Evolutionary conservation across 2,329 filamentous ascomycete species (phyloP).

Genomic region (Didymella sp.): DNA sequence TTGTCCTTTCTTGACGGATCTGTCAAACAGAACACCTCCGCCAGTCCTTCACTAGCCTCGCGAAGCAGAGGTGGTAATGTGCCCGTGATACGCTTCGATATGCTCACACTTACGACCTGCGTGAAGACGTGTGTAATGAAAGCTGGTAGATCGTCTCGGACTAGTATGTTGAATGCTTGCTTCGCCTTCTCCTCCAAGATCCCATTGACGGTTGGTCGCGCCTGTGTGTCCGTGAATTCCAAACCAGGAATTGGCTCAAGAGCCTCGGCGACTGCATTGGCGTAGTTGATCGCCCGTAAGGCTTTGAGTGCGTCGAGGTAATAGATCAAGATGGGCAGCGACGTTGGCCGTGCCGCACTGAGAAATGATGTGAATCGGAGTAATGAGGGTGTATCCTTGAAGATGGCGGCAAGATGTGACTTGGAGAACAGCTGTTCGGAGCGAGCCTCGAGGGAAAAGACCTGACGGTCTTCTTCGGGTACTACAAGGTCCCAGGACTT

Average conservation of each 20-base stretch:
- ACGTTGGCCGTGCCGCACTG: conserved; percentile 64
- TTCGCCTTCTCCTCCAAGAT: conserved; percentile 68
- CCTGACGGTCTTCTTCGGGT: conserved; percentile 34
- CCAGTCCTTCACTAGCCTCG: conserved; percentile 75
- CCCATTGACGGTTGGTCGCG: conserved; percentile 63
- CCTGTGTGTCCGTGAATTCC: conserved; percentile 61
- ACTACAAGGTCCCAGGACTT: conserved; percentile 62
- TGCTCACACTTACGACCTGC: conserved; percentile 72
- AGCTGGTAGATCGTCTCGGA: conserved; percentile 72
- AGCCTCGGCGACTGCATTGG: conserved; percentile 70
- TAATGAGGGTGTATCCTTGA: conserved; percentile 67
- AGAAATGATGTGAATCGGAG: conserved; percentile 73
- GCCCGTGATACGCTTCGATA: conserved; percentile 71
- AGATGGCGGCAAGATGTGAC: conserved; percentile 70
- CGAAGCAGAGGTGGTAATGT: conserved; percentile 68
- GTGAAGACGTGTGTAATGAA: conserved; percentile 74
- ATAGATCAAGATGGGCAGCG: conserved; percentile 71
- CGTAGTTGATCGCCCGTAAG: conserved; percentile 72
- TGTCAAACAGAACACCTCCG: conserved; percentile 78
- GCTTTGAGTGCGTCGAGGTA: conserved; percentile 76
- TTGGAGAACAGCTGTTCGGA: conserved; percentile 71
- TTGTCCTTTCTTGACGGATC: conserved; percentile 77
- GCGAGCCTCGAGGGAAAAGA: conserved; percentile 67
- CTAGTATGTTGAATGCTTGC: conserved; percentile 69
- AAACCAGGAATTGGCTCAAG: conserved; percentile 64